These are phyloP conservation scores for Amanita exitialis DNA, from an alignment of 768 basidiomycete species.

Conservation along the genomic window DNA sequence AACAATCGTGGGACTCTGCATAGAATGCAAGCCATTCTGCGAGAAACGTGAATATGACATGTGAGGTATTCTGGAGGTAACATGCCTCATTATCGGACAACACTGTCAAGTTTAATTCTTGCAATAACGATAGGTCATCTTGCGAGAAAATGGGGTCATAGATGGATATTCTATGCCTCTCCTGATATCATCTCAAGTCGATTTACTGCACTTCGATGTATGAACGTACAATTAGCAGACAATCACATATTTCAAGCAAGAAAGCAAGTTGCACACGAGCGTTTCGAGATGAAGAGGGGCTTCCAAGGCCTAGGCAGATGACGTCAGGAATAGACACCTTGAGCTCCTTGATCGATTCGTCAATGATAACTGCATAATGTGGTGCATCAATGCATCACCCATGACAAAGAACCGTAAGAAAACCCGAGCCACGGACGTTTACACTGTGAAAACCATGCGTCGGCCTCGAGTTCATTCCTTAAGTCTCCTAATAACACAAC, in stretches of 20 bases:
- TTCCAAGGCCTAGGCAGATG: conserved; percentile 68
- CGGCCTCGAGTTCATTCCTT: conserved; percentile 34
- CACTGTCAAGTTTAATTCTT: conserved; percentile 27
- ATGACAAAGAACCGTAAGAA: not conserved
- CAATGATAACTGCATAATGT: conserved; percentile 22
- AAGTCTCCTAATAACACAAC: conserved; percentile 29
- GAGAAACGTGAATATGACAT: not conserved
- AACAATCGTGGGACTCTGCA: conserved; percentile 43
- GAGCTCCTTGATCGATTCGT: conserved; percentile 19
- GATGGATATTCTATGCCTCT: conserved; percentile 33
- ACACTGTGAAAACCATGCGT: conserved; percentile 46
- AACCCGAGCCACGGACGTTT: conserved; percentile 32
- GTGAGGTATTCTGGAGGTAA: conserved; percentile 9
- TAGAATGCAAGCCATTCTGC: conserved; percentile 24
- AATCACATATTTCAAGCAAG: conserved; percentile 43
- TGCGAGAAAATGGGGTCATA: conserved; percentile 72
- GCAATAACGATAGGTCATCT: conserved; percentile 44
- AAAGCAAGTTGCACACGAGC: conserved; percentile 64
- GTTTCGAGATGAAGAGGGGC: conserved; percentile 50
- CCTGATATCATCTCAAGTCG: conserved; percentile 24
- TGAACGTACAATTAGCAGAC: conserved; percentile 50
- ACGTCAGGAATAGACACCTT: conserved; percentile 23
- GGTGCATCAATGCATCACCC: conserved; percentile 4
- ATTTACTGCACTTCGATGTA: not conserved
- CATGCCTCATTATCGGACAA: conserved; percentile 40